Evolutionary conservation across 768 basidiomycete species (phyloP).

Genomic region (Amanita jacksonii): DNA sequence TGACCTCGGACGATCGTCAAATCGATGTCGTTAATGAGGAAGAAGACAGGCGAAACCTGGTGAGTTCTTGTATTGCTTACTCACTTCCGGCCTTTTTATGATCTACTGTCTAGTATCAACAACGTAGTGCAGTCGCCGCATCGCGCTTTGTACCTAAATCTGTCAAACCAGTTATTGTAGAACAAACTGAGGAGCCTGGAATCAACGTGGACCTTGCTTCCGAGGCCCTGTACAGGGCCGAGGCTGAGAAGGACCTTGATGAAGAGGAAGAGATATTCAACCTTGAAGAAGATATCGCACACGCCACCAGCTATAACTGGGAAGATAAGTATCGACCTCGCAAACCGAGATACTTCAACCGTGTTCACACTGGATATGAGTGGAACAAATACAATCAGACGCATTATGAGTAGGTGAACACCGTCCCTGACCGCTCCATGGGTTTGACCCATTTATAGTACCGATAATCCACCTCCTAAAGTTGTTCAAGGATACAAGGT

Average conservation of each 20-base stretch:
- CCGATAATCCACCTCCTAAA: slow-evolving; percentile 98
- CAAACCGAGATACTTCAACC: slow-evolving; percentile 97
- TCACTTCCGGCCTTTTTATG: neutral
- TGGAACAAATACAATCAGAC: slow-evolving; percentile 99
- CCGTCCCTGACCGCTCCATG: slow-evolving; percentile 1
- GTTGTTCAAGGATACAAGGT: slow-evolving; percentile 99
- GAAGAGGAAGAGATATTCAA: slow-evolving; percentile 96
- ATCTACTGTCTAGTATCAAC: slow-evolving; percentile 45
- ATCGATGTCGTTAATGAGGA: slow-evolving; percentile 65
- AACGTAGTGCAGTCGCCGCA: slow-evolving; percentile 72
- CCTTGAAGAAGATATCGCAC: slow-evolving; percentile 77
- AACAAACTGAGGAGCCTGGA: slow-evolving; percentile 43
- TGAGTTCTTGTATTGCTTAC: slow-evolving; percentile 25
- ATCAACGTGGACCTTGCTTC: slow-evolving; percentile 73
- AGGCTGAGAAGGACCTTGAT: slow-evolving; percentile 87
- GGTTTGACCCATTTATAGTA: slow-evolving; percentile 35
- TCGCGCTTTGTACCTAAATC: slow-evolving; percentile 84
- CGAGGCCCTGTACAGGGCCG: slow-evolving; percentile 84
- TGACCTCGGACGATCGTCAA: slow-evolving; percentile 71
- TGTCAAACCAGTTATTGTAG: slow-evolving; percentile 49
- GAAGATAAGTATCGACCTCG: slow-evolving; percentile 97
- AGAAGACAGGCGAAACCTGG: slow-evolving; percentile 57
- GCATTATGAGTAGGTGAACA: slow-evolving; percentile 85
- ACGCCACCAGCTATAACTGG: slow-evolving; percentile 90
- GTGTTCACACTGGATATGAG: slow-evolving; percentile 98